Evolutionary conservation across 108 stramenopile species (phyloP).

Genomic region (Aurantiochytrium sp.): DNA sequence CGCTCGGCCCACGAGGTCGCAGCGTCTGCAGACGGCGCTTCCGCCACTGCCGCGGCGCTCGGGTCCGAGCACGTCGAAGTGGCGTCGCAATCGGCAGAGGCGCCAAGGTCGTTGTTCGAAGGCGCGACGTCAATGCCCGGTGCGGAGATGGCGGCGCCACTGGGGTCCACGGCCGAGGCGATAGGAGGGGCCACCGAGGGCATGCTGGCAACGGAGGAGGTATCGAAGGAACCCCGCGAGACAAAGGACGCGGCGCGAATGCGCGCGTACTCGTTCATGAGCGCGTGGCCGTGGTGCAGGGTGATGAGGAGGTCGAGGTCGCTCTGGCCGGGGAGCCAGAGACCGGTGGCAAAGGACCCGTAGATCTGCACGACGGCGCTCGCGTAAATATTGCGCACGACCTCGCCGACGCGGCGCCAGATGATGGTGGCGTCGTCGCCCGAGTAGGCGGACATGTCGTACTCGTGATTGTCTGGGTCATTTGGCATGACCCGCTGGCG

Average conservation of each 20-base stretch:
- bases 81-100: background rate
- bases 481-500: background rate
- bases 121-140: too few relatives aligned
- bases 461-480: conserved; percentile 5
- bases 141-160: too few relatives aligned
- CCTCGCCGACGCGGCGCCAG: background rate
- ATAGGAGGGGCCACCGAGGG: background rate
- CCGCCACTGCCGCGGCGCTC: too few relatives aligned
- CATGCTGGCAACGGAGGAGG: background rate
- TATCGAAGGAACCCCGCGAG: background rate
- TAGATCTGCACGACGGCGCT: conserved; percentile 7
- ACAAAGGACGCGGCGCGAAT: background rate
- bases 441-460: background rate
- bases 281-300: background rate
- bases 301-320: conserved; percentile 8
- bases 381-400: background rate
- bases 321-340: conserved; percentile 21
- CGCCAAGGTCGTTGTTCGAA: too few relatives aligned
- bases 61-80: too few relatives aligned
- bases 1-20: too few relatives aligned
- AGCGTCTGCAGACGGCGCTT: too few relatives aligned
- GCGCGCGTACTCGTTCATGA: background rate
- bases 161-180: too few relatives aligned
- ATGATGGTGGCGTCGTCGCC: conserved; percentile 19
- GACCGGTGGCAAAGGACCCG: conserved; percentile 18